Percentiles rank a stretch among this genome's conserved stretches.
Conservation (phyloP, 2,329 filamentous ascomycete genomes). For the Sphaerostilbella broomeana region DNA sequence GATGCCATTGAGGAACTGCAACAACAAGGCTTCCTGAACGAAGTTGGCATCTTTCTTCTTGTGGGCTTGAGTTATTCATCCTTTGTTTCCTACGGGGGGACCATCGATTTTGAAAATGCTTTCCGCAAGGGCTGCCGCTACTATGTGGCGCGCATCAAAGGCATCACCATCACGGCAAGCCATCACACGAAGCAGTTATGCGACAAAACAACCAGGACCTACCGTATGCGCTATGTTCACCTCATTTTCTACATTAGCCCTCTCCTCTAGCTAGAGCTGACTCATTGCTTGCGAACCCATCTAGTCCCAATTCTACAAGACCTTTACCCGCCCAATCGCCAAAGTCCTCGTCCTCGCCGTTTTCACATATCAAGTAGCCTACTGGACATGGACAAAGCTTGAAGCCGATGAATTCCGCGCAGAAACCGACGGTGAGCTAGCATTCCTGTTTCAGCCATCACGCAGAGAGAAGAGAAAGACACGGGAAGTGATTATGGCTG, state of each 20-base stretch:
- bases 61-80: no score
- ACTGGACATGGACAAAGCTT: conserved; percentile 68
- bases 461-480: neutral
- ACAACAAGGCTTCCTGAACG: no score
- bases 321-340: conserved; percentile 64
- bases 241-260: neutral
- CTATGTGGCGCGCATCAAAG: neutral
- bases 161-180: neutral
- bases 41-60: no score
- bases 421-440: conserved; percentile 47
- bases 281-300: no score
- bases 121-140: neutral
- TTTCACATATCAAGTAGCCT: conserved; percentile 71
- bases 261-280: no score
- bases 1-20: no score
- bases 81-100: no score
- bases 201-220: conserved; percentile 22
- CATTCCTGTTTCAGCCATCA: neutral
- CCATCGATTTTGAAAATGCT: neutral
- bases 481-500: conserved; percentile 1
- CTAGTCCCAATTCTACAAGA: conserved; percentile 64
- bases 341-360: conserved; percentile 71
- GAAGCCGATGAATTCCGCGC: conserved; percentile 63
- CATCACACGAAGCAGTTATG: conserved; percentile 21
- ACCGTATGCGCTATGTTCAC: conserved; percentile 22